A percentile compares a stretch with the other conserved stretches of the same genome.
phyloP scores from a whole-genome alignment of 2,329 filamentous ascomycete species.

The Colletotrichum sp. region DNA sequence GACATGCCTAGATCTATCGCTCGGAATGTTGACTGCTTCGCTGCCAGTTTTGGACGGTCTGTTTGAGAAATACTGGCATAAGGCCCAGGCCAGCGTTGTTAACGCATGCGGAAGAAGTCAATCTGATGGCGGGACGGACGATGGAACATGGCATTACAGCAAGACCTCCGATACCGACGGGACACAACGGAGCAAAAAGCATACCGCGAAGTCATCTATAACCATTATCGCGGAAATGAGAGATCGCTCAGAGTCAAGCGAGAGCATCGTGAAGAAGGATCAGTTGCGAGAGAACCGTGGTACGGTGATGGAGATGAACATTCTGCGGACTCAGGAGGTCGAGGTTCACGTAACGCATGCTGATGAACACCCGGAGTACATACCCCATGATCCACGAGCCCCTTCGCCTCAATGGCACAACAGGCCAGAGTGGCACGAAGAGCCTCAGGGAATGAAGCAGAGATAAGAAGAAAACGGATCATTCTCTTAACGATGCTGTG shows the following conservation, averaged over 20 bases:
- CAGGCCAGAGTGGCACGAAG: constrained; percentile 3
- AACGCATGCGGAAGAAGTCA: not conserved
- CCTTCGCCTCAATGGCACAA: constrained; percentile 7
- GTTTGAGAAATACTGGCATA: not conserved
- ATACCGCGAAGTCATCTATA: not conserved
- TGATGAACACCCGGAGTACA: not conserved
- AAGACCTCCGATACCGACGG: not conserved
- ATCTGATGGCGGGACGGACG: not conserved
- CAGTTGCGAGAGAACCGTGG: not conserved
- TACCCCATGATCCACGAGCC: not conserved
- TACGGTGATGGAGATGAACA: not conserved
- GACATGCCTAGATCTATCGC: constrained; percentile 34
- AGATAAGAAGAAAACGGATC: not conserved
- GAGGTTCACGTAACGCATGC: not conserved
- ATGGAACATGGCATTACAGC: not conserved
- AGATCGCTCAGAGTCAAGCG: not conserved
- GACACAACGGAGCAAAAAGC: not conserved
- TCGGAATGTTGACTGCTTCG: constrained; percentile 35
- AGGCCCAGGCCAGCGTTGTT: not conserved
- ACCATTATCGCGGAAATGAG: not conserved
- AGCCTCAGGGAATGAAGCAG: not conserved
- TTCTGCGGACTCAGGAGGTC: constrained; percentile 2
- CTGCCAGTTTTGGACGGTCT: constrained; percentile 35
- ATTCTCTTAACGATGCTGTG: not conserved
- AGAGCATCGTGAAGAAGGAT: not conserved